Conservation (phyloP, 2,329 filamentous ascomycete genomes). For the Fusarium nelsonii region DNA sequence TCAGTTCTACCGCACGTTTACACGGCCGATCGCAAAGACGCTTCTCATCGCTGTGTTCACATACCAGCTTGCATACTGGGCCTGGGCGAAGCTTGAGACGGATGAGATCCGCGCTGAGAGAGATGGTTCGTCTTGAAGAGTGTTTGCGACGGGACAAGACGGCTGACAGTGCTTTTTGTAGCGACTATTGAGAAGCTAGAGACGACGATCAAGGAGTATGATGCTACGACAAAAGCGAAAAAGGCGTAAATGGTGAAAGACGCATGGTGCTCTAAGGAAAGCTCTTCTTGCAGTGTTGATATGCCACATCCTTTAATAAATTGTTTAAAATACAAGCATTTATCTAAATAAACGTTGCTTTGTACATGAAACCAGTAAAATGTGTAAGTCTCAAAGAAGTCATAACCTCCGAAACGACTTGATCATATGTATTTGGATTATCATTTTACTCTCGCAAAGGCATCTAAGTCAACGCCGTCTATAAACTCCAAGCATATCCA, state of each 20-base stretch:
- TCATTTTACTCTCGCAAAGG: slow-evolving; percentile 10
- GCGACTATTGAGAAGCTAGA: slow-evolving; percentile 55
- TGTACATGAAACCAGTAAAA: background rate
- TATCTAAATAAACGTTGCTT: background rate
- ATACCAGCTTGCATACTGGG: slow-evolving; percentile 82
- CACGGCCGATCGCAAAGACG: slow-evolving; percentile 78
- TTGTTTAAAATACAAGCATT: background rate
- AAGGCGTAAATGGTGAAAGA: slow-evolving; percentile 17
- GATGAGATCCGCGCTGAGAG: slow-evolving; percentile 74
- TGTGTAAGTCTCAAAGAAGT: background rate
- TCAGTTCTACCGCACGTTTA: slow-evolving; percentile 80
- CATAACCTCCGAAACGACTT: background rate
- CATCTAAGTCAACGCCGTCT: slow-evolving; percentile 13
- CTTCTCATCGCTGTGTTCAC: slow-evolving; percentile 80
- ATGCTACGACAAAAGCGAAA: slow-evolving; percentile 44
- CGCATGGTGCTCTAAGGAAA: too few species aligned
- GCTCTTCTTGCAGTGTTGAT: background rate
- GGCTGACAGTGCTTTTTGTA: slow-evolving; percentile 26
- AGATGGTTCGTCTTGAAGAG: slow-evolving; percentile 59
- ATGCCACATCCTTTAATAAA: slow-evolving; percentile 1
- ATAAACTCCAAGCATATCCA: slow-evolving; percentile 23
- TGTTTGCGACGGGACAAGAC: slow-evolving; percentile 20
- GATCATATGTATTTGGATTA: background rate
- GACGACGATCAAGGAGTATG: slow-evolving; percentile 54
- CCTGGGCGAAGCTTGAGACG: slow-evolving; percentile 79